Conservation (phyloP, 2,329 filamentous ascomycete species). For the Aplosporella prunicola region DNA sequence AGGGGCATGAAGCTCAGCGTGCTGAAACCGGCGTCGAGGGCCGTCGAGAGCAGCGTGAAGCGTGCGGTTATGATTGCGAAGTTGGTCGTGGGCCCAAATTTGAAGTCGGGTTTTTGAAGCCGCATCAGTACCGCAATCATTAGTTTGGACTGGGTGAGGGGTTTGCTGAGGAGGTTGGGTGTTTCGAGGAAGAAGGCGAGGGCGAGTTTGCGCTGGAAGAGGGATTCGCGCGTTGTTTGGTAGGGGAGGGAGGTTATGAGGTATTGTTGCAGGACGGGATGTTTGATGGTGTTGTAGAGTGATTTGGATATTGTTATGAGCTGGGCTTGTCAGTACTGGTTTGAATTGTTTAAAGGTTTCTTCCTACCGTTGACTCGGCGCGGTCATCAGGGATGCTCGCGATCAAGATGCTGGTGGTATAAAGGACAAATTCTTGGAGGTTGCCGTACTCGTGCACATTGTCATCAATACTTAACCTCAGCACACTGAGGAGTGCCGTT, state of each 20-base stretch:
- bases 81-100: constrained; percentile 48
- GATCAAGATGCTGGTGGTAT: neutral
- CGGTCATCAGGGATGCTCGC: neutral
- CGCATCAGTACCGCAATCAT: constrained; percentile 21
- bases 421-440: neutral
- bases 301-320: too few species aligned
- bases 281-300: too few species aligned
- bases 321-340: too few species aligned
- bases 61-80: constrained; percentile 59
- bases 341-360: too few species aligned
- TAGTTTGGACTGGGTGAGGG: constrained; percentile 18
- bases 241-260: constrained; percentile 52
- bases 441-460: constrained; percentile 3
- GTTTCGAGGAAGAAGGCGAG: constrained; percentile 49
- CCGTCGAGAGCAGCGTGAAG: constrained; percentile 61
- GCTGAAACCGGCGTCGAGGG: constrained; percentile 55
- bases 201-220: constrained; percentile 58
- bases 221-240: constrained; percentile 41
- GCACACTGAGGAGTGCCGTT: too few species aligned
- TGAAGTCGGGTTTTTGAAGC: constrained; percentile 37
- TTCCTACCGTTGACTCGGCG: neutral
- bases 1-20: constrained; percentile 16
- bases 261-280: constrained; percentile 46
- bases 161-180: constrained; percentile 17
- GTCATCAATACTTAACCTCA: too few species aligned